Evolutionary conservation across 805 yeast species (phyloP), one percentile per base, ranked within the genome.

Genomic region (Diddensiella transvaalensis): DNA sequence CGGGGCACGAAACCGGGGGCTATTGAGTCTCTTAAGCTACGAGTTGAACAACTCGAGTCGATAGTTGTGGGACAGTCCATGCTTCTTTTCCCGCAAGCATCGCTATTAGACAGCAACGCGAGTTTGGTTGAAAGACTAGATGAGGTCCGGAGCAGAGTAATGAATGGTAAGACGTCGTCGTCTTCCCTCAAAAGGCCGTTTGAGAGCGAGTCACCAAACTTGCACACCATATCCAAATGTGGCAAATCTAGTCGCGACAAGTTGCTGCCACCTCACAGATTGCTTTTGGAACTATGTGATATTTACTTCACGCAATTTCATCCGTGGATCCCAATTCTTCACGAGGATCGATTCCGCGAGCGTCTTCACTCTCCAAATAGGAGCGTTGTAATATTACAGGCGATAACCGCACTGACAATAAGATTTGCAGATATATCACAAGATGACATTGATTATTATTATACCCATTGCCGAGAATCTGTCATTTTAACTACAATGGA

Each of bases 261-360:
- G 19, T 15, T 45, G n/a, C 29, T 40, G n/a, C 52, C 52, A 10
- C 46, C 52, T 5, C 32, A 33, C 2, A 44, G 38, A 13, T 29
- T 49, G 26, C 26, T 49, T 6, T 11, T 13, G 17, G 19, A 21
- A 11, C 21, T 46, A 13, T 21, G 40, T 11, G 22, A 22, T 11
- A 19, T 24, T 11, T 49, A 49, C 44, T 49, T 49, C 22, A 30
- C 17, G 32, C 35, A 37, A 10, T 29, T 49, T 17, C 52, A 49
- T 26, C 52, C 52, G 11, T 49, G 52, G 52, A 49, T 46, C 8
- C 52, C 52, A 10, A 49, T 49, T 29, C 11, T 49, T 10, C 52
- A 49, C 19, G 41, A 29, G 32, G 37, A 33, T 13, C 22, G 24
- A 15, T 41, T 49, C 22, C 4, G 30, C 19, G 29, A 45, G n/a